phyloP scores from a whole-genome alignment of 441 rosid species.

The Gossypium davidsonii region DNA sequence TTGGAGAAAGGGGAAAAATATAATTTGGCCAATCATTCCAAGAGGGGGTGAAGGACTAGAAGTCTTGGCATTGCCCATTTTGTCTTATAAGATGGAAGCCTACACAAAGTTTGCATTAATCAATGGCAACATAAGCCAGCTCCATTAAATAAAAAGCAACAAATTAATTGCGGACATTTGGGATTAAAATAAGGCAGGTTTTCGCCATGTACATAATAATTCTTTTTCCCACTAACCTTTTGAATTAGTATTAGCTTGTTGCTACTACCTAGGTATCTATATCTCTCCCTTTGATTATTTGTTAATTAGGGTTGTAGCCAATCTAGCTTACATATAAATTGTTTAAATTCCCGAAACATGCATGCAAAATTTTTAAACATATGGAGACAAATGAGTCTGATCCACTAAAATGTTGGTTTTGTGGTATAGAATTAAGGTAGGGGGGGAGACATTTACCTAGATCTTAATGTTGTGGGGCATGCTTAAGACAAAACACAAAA shows the following conservation, averaged over 20 bases:
- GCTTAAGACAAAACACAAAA: conserved; percentile 29
- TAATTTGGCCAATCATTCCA: conserved; percentile 17
- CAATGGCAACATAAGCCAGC: conserved; percentile 37
- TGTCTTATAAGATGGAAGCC: conserved; percentile 17
- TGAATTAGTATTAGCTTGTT: too few species aligned
- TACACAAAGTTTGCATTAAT: conserved; percentile 30
- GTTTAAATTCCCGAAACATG: not conserved
- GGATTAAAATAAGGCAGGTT: conserved; percentile 12
- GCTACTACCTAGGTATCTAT: conserved; percentile 3
- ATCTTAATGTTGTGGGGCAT: conserved; percentile 30
- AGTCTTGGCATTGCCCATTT: conserved; percentile 4
- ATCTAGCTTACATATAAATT: not conserved
- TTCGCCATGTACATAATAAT: not conserved
- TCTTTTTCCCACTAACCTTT: not conserved
- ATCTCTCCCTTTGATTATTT: not conserved
- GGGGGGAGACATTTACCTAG: conserved; percentile 30
- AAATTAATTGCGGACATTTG: conserved; percentile 14
- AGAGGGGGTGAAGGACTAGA: not conserved
- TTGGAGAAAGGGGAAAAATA: not conserved
- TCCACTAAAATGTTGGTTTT: conserved; percentile 37
- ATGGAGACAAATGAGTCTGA: too few species aligned
- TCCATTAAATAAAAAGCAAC: conserved; percentile 19
- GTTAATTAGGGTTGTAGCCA: not conserved
- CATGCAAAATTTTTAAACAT: not conserved
- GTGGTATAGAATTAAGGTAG: conserved; percentile 24